These are phyloP conservation scores for Lipomyces lipofer DNA, from an alignment of 805 yeast species.

Conservation along the genomic window DNA sequence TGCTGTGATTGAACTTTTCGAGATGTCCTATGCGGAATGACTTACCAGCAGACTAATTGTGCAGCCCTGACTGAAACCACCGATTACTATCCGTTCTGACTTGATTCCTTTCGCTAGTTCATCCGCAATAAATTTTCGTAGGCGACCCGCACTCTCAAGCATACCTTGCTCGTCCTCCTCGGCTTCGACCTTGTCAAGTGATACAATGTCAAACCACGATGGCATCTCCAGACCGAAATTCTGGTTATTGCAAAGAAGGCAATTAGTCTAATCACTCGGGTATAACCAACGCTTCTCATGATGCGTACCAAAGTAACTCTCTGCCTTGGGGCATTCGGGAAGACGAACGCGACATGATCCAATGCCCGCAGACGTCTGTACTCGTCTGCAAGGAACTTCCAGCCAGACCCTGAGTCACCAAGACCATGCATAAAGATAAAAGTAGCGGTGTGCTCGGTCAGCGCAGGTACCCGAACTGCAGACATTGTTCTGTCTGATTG, in stretches of 20 bases:
- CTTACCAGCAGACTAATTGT: constrained; percentile 64
- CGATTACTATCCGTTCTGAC: constrained; percentile 66
- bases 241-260: constrained; percentile 5
- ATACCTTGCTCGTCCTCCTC: constrained; percentile 45
- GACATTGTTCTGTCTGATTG: constrained; percentile 12
- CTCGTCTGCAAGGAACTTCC: constrained; percentile 76
- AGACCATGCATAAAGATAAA: constrained; percentile 63
- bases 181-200: constrained; percentile 36
- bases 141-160: constrained; percentile 36
- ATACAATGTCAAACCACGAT: constrained; percentile 63
- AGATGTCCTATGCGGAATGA: neutral
- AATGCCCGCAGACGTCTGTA: constrained; percentile 47
- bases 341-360: constrained; percentile 66
- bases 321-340: constrained; percentile 82
- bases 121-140: constrained; percentile 37
- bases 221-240: constrained; percentile 71
- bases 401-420: constrained; percentile 89
- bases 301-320: constrained; percentile 58
- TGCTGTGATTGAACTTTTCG: too few species aligned
- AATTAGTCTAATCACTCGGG: neutral
- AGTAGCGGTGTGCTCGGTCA: constrained; percentile 31
- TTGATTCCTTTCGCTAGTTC: constrained; percentile 42
- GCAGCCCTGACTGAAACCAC: constrained; percentile 96
- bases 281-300: too few species aligned
- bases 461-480: constrained; percentile 31